Conservation (phyloP, 495 filamentous ascomycete species). For the Barbatosphaeria neglecta region DNA sequence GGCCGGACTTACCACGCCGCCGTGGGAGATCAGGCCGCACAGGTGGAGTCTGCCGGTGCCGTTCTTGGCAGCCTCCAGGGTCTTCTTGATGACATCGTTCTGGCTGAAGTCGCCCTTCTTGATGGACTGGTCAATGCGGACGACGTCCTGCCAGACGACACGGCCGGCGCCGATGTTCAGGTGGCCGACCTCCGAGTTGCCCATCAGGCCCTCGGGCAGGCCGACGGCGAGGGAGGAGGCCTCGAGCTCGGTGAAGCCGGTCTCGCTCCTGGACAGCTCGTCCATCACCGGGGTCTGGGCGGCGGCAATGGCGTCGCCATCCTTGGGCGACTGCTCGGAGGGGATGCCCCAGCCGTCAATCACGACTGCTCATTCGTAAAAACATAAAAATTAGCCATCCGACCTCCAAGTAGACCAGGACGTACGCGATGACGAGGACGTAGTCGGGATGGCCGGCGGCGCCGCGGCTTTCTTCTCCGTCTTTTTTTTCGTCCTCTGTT, state of each 20-base stretch:
- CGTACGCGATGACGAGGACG: constrained; percentile 29
- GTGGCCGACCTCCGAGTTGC: constrained; percentile 96
- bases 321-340: constrained; percentile 57
- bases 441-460: constrained; percentile 25
- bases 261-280: constrained; percentile 24
- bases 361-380: constrained; percentile 53
- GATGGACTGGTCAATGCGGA: constrained; percentile 90
- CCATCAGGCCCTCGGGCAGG: constrained; percentile 93
- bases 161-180: constrained; percentile 96
- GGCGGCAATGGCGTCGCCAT: constrained; percentile 89
- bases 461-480: background rate
- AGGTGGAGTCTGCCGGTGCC: constrained; percentile 88
- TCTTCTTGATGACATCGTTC: constrained; percentile 65
- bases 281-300: constrained; percentile 71
- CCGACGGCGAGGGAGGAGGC: constrained; percentile 94
- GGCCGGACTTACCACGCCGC: constrained; percentile 60
- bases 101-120: constrained; percentile 76
- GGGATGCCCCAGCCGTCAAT: constrained; percentile 98
- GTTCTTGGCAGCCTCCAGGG: constrained; percentile 70
- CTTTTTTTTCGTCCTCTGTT: background rate
- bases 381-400: constrained; percentile 41
- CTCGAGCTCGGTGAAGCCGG: constrained; percentile 60
- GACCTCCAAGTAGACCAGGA: constrained; percentile 39
- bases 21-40: constrained; percentile 80
- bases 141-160: constrained; percentile 98